Percentiles rank a stretch among this genome's conserved stretches.
Evolutionary conservation across 495 filamentous ascomycete genomes (phyloP).

Genomic region (Hypomontagnella monticulosa): DNA sequence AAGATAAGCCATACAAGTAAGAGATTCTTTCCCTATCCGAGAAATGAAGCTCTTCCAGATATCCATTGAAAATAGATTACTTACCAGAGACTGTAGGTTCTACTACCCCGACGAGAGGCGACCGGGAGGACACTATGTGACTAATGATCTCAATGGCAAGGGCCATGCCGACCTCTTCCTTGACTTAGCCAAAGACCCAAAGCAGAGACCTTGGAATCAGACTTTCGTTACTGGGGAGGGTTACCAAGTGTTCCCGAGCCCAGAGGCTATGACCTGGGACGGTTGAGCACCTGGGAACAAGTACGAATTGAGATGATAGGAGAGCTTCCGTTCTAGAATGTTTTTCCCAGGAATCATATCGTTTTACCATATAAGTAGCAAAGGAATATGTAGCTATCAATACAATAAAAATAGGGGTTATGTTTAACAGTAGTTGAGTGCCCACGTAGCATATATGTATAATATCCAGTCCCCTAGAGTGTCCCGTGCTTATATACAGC

Average conservation of each 20-base stretch:
- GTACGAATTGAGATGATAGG: background rate
- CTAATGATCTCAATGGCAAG: conserved; percentile 40
- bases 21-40: conserved; percentile 5
- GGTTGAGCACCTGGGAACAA: too few relatives aligned
- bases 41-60: background rate
- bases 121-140: conserved; percentile 44
- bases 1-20: conserved; percentile 49
- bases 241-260: conserved; percentile 34
- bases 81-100: conserved; percentile 43
- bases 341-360: too few relatives aligned
- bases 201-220: conserved; percentile 49
- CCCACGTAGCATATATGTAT: too few relatives aligned
- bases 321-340: too few relatives aligned
- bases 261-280: background rate
- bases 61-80: background rate
- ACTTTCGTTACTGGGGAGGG: conserved; percentile 54
- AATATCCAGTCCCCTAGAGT: too few relatives aligned
- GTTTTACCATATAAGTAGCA: too few relatives aligned
- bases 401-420: too few relatives aligned
- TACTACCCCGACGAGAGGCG: conserved; percentile 54
- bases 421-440: too few relatives aligned
- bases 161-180: conserved; percentile 50
- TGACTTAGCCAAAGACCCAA: conserved; percentile 43
- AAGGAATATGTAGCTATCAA: too few relatives aligned
- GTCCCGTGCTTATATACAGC: too few relatives aligned